Evolutionary conservation across 371 early-diverging fungal species (phyloP).

Genomic region (Coemansia sp.): DNA sequence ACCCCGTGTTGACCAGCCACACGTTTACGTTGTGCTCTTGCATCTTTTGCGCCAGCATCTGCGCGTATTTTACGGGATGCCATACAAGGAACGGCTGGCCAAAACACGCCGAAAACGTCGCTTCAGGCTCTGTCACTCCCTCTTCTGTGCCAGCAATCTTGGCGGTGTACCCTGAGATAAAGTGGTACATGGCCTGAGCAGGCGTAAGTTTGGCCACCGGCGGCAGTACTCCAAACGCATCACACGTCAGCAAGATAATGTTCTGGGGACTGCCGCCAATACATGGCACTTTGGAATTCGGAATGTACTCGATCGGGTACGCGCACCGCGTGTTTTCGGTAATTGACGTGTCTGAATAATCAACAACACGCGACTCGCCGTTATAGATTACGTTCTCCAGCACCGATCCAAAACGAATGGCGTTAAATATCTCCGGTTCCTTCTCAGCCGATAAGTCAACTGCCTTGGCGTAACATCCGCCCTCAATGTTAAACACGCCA

Average conservation of each 20-base stretch:
- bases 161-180: conserved; percentile 89
- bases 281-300: conserved; percentile 94
- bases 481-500: conserved; percentile 97
- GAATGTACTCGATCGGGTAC: conserved; percentile 97
- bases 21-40: conserved; percentile 82
- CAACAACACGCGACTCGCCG: conserved; percentile 77
- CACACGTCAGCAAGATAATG: conserved; percentile 95
- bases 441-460: conserved; percentile 92
- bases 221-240: conserved; percentile 96
- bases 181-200: conserved; percentile 96
- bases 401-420: conserved; percentile 91
- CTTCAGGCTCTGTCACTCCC: conserved; percentile 89
- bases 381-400: conserved; percentile 94
- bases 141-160: conserved; percentile 97
- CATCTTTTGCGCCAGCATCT: conserved; percentile 96
- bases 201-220: conserved; percentile 89
- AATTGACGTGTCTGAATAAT: conserved; percentile 75
- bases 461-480: conserved; percentile 98
- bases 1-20: conserved; percentile 98
- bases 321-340: conserved; percentile 98
- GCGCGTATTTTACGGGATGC: conserved; percentile 95
- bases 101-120: conserved; percentile 95
- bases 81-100: conserved; percentile 96
- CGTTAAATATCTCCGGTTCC: conserved; percentile 97
- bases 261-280: conserved; percentile 92